phyloP scores from a whole-genome alignment of 2,329 filamentous ascomycete genomes.

The Calonectria pseudoreteaudii region DNA sequence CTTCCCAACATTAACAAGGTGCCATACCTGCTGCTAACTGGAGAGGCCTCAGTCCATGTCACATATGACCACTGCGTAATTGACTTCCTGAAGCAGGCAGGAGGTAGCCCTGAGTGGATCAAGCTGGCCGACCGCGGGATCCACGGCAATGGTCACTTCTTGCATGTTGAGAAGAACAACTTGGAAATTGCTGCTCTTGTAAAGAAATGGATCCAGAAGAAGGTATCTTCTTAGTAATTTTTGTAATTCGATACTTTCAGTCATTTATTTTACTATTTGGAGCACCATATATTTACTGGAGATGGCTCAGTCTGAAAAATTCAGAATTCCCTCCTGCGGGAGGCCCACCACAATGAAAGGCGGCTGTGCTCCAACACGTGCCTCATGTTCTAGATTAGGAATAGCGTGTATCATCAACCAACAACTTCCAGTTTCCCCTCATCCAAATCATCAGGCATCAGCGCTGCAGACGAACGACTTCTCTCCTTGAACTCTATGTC shows the following conservation, averaged over 20 bases:
- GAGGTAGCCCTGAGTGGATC: slow-evolving; percentile 29
- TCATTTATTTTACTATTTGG: background rate
- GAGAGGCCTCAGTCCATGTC: slow-evolving; percentile 30
- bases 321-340: background rate
- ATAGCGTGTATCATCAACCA: background rate
- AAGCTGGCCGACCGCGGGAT: slow-evolving; percentile 27
- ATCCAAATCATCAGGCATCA: background rate
- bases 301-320: background rate
- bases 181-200: slow-evolving; percentile 26
- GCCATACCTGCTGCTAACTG: slow-evolving; percentile 27
- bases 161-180: slow-evolving; percentile 36
- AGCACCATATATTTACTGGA: too few species aligned
- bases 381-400: background rate
- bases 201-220: background rate
- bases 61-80: slow-evolving; percentile 32
- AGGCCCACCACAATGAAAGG: background rate
- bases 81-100: slow-evolving; percentile 30
- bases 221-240: background rate
- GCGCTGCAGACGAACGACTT: background rate
- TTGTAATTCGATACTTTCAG: background rate
- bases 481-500: background rate
- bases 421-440: background rate
- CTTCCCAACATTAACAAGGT: slow-evolving; percentile 33
- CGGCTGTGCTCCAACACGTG: background rate
- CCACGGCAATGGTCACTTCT: slow-evolving; percentile 33